Base-by-base conservation (phyloP, 352 stramenopile genomes). In the Plasmopara muralis region DNA sequence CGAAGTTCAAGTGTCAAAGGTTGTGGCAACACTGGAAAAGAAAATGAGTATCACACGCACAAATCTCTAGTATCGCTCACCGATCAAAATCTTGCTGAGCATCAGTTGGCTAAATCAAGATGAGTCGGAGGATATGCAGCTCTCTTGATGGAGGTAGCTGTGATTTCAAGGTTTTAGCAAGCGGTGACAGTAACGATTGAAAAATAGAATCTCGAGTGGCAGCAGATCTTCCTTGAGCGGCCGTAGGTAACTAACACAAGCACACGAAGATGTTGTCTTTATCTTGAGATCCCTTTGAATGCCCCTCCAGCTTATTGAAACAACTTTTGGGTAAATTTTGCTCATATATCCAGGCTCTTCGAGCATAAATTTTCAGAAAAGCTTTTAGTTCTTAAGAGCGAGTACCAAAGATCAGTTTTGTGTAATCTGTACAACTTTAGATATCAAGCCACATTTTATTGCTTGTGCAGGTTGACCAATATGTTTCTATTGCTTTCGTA, bases 211-310 rank as follows among this genome's bases (percentile, higher is more conserved):
- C 44, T 20, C 38, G n/a, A 48, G 43, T 82, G 76, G 56, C 66
- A 70, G 5, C 60, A 70, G 10, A 56, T 70, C 8, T 52, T 89
- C 15, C 43, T 89, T 14, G 74, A 87, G 45, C 79, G 85, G 60
- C 66, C 18, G 59, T 71, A 6, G 79, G 73, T 6, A 87, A 87
- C 33, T 33, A 56, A 0, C 53, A 53, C 12, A 34, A 35, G 66
- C 63, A 1, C 62, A 77, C 14, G 29, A 47, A 1, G 64, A 50
- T 4, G 53, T 87, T 44, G 14, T 60, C 5, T 76, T 77, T 35
- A 78, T 89, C 64, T 41, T 89, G 14, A 43, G 43, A 7, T 49
- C 78, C 47, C 43, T 53, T 4, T 33, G 64, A 13, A 47, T 59
- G 14, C 45, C 37, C 15, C 53, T 89, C 9, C 64, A 67, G 8